Evolutionary conservation across 2,329 filamentous ascomycete genomes (phyloP).

Genomic region (Xylariaceae sp.): DNA sequence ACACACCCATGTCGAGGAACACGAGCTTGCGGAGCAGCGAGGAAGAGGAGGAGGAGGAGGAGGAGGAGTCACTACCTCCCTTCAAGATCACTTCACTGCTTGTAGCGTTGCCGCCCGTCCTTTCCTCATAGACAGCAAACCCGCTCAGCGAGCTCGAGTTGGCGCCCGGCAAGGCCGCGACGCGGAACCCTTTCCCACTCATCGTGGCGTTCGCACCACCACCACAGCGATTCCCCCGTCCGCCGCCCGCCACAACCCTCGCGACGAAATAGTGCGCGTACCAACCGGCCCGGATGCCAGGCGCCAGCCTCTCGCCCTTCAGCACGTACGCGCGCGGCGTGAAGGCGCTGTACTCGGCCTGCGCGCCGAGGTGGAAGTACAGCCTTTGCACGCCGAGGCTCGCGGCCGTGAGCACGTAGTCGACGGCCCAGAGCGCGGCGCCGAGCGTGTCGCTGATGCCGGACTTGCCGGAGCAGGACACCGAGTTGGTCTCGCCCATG

Average conservation of each 20-base stretch:
- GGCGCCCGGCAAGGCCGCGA: constrained; percentile 42
- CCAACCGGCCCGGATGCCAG: constrained; percentile 41
- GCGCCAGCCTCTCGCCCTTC: constrained; percentile 40
- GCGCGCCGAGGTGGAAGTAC: constrained; percentile 53
- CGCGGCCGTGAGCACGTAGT: constrained; percentile 49
- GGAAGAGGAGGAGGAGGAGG: too few relatives aligned
- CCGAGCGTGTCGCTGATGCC: constrained; percentile 55
- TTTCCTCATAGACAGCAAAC: constrained; percentile 38
- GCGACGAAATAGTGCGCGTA: constrained; percentile 46
- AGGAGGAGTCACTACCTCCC: neutral
- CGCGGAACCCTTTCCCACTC: constrained; percentile 13
- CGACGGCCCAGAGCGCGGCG: constrained; percentile 55
- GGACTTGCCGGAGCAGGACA: constrained; percentile 45
- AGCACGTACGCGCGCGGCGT: constrained; percentile 38
- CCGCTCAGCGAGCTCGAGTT: constrained; percentile 44
- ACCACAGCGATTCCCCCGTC: constrained; percentile 7
- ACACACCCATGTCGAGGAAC: constrained; percentile 45
- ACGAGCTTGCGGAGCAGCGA: constrained; percentile 42
- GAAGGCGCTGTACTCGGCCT: constrained; percentile 42
- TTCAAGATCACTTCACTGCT: neutral
- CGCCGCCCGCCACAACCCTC: constrained; percentile 17
- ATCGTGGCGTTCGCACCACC: constrained; percentile 4
- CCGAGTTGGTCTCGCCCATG: constrained; percentile 55
- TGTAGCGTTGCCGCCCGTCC: constrained; percentile 3
- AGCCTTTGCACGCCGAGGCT: constrained; percentile 43